Conservation (phyloP, 2,329 filamentous ascomycete genomes). For the Penicillium decumbens region DNA sequence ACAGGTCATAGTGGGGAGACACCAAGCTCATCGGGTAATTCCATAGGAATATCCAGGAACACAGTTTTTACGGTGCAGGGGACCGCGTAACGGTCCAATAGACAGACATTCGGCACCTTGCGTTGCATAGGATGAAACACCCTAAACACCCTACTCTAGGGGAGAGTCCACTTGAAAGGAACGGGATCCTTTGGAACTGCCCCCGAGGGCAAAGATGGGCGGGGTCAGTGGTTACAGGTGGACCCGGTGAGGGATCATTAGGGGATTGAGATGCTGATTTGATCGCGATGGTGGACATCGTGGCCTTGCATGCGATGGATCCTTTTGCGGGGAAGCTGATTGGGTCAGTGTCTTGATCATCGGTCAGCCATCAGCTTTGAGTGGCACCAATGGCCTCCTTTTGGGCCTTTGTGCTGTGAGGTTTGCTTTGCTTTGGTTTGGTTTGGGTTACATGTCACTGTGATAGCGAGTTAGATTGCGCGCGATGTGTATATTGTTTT, state of each 20-base stretch:
- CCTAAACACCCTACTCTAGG: neutral
- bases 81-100: constrained; percentile 7
- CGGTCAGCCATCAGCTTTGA: constrained; percentile 9
- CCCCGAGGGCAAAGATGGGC: constrained; percentile 10
- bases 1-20: constrained; percentile 5
- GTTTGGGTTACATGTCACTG: neutral
- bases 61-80: constrained; percentile 1
- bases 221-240: constrained; percentile 13
- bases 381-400: neutral
- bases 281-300: neutral
- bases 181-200: neutral
- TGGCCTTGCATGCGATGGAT: neutral
- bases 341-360: constrained; percentile 2
- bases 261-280: neutral
- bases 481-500: neutral
- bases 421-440: neutral
- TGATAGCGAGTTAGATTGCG: neutral
- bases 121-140: constrained; percentile 19
- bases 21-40: neutral
- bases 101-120: constrained; percentile 4
- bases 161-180: constrained; percentile 3
- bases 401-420: neutral
- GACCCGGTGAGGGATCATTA: constrained; percentile 3
- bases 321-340: neutral
- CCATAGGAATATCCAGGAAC: constrained; percentile 2